Conservation (phyloP, 768 basidiomycete species). For the Phylloporus sp. region DNA sequence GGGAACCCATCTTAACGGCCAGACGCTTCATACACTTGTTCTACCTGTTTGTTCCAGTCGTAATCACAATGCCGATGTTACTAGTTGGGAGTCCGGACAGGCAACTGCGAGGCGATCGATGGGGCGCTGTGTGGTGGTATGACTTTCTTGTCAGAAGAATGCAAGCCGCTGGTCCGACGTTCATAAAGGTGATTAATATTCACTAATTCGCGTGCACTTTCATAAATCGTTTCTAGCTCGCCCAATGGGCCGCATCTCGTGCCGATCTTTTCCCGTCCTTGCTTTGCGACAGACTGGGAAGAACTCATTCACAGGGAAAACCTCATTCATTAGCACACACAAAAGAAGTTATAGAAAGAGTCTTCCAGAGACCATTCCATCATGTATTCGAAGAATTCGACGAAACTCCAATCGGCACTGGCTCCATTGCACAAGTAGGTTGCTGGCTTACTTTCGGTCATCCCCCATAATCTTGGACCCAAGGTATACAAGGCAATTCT, state of each 20-base stretch:
- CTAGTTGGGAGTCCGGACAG: conserved; percentile 56
- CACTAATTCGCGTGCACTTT: conserved; percentile 7
- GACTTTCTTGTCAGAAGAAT: conserved; percentile 80
- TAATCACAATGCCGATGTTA: conserved; percentile 80
- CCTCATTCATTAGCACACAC: conserved; percentile 81
- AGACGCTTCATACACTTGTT: conserved; percentile 80
- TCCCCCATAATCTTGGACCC: neutral
- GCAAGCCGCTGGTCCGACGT: conserved; percentile 94
- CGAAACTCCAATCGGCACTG: conserved; percentile 85
- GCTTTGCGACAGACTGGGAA: conserved; percentile 80
- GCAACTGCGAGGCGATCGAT: conserved; percentile 64
- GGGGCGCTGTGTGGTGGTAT: conserved; percentile 99
- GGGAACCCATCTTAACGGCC: conserved; percentile 84
- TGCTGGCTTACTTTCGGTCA: conserved; percentile 17
- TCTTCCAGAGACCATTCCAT: conserved; percentile 78
- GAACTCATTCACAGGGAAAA: conserved; percentile 82
- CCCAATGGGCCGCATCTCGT: conserved; percentile 97
- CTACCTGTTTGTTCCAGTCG: conserved; percentile 80
- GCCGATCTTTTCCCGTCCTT: conserved; percentile 87
- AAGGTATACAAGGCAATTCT: conserved; percentile 88
- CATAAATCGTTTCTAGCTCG: conserved; percentile 49
- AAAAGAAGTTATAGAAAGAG: conserved; percentile 70
- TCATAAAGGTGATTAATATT: conserved; percentile 70
- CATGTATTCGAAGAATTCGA: conserved; percentile 92
- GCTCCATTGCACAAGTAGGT: conserved; percentile 85